Conservation (phyloP, 2,329 filamentous ascomycete species). For the Botrytis fabae region DNA sequence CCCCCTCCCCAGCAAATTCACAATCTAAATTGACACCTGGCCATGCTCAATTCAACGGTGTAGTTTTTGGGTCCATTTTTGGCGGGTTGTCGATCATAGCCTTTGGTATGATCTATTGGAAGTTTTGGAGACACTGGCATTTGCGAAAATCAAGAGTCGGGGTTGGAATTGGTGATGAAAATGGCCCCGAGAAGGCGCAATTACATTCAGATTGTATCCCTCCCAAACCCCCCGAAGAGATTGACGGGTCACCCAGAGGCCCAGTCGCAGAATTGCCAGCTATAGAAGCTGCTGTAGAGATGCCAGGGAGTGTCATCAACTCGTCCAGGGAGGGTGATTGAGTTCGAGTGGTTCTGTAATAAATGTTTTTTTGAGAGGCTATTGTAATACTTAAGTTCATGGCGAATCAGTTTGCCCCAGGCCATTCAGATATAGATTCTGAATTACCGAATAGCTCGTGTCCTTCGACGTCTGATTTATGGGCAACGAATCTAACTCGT, state of each 20-base stretch:
- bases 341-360: neutral
- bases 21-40: neutral
- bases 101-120: neutral
- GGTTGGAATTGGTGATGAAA: neutral
- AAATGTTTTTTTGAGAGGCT: neutral
- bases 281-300: neutral
- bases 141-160: neutral
- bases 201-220: neutral
- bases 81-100: neutral
- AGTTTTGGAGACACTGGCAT: neutral
- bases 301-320: neutral
- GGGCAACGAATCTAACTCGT: neutral
- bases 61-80: neutral
- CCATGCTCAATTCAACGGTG: neutral
- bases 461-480: neutral
- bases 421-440: neutral
- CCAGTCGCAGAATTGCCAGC: slow-evolving; percentile 6
- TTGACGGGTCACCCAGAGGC: neutral
- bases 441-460: neutral
- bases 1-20: neutral
- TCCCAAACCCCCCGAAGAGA: neutral
- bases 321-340: neutral
- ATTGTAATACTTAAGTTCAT: neutral
- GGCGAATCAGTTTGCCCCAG: neutral
- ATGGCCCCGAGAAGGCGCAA: neutral